A percentile compares a stretch with the other conserved stretches of the same genome.
These are phyloP conservation scores for Phyllosticta citriasiana DNA, from an alignment of 2,329 filamentous ascomycete species.

Conservation along the genomic window DNA sequence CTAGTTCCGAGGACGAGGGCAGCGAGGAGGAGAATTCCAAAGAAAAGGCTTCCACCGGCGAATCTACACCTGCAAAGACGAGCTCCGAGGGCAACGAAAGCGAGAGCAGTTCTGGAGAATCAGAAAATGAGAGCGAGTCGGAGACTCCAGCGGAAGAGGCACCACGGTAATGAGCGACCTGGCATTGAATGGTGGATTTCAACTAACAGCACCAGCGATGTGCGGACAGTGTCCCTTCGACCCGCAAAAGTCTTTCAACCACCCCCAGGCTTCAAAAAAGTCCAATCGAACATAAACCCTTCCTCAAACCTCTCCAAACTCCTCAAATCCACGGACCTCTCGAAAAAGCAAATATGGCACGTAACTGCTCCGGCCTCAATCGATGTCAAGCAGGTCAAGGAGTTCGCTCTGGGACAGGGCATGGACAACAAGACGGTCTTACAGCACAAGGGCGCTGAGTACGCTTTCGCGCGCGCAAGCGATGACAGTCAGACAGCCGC, in stretches of 20 bases:
- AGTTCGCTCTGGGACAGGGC: conserved; percentile 52
- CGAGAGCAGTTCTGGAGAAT: background rate
- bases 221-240: conserved; percentile 18
- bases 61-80: background rate
- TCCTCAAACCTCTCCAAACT: conserved; percentile 31
- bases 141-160: conserved; percentile 19
- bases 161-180: background rate
- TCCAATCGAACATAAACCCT: conserved; percentile 35
- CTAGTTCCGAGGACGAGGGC: conserved; percentile 5
- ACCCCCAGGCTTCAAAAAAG: conserved; percentile 38
- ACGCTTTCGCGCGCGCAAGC: conserved; percentile 46
- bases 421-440: conserved; percentile 46
- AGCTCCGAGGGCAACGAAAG: conserved; percentile 11
- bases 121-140: conserved; percentile 26
- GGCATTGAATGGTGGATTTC: background rate
- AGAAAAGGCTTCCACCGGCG: background rate
- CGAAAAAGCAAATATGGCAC: conserved; percentile 71
- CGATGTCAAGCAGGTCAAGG: conserved; percentile 56
- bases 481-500: conserved; percentile 43
- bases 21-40: conserved; percentile 8
- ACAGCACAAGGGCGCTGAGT: conserved; percentile 54
- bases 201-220: conserved; percentile 16
- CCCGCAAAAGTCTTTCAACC: conserved; percentile 28
- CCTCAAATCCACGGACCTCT: conserved; percentile 48
- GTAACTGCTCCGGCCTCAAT: conserved; percentile 63